These are phyloP conservation scores for Fusarium phyllophilum DNA, from an alignment of 2,329 filamentous ascomycete species.

Conservation along the genomic window DNA sequence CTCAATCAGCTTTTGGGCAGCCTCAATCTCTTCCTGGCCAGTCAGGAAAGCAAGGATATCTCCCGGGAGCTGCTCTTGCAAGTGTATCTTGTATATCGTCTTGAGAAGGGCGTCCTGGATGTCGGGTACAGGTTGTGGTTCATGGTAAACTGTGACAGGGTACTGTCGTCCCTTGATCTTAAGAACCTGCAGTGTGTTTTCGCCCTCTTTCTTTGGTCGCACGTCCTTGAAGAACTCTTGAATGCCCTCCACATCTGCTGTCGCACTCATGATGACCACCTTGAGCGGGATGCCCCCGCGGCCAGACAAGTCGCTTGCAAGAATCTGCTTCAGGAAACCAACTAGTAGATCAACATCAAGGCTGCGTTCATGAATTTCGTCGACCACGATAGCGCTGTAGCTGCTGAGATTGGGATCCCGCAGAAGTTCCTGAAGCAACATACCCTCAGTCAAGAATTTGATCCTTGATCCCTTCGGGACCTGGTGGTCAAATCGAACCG, in stretches of 20 bases:
- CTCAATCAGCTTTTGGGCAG: slow-evolving; percentile 80
- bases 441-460: slow-evolving; percentile 96
- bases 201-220: slow-evolving; percentile 22
- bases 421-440: slow-evolving; percentile 93
- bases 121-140: slow-evolving; percentile 78
- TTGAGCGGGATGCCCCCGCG: slow-evolving; percentile 82
- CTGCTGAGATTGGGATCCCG: slow-evolving; percentile 82
- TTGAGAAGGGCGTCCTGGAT: slow-evolving; percentile 85
- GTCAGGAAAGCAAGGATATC: slow-evolving; percentile 93
- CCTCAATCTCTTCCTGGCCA: slow-evolving; percentile 92
- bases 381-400: slow-evolving; percentile 91
- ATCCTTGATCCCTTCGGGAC: slow-evolving; percentile 84
- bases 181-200: slow-evolving; percentile 53
- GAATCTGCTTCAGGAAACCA: slow-evolving; percentile 85
- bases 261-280: slow-evolving; percentile 96
- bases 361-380: slow-evolving; percentile 96
- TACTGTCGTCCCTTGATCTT: slow-evolving; percentile 89
- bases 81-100: slow-evolving; percentile 86
- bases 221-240: slow-evolving; percentile 74
- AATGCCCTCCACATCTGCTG: slow-evolving; percentile 85
- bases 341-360: slow-evolving; percentile 92
- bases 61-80: slow-evolving; percentile 88
- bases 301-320: slow-evolving; percentile 69
- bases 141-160: slow-evolving; percentile 82
- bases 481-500: slow-evolving; percentile 91